Evolutionary conservation across 129 eudicot species (phyloP).

Genomic region (Smallanthus sonchifolius): DNA sequence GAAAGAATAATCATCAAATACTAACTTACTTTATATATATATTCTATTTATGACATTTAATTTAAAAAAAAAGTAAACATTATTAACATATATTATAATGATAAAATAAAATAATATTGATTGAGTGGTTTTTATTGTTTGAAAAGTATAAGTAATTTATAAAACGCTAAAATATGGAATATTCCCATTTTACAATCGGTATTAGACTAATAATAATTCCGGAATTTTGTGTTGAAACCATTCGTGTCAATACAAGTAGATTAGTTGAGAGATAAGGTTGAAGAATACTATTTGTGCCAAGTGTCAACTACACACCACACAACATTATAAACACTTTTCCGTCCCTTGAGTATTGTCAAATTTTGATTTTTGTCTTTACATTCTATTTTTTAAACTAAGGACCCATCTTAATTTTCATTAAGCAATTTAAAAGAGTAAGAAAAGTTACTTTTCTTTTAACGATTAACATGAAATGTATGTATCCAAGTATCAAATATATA

Average conservation of each 20-base stretch:
- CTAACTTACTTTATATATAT: too few relatives aligned
- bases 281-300: constrained; percentile 21
- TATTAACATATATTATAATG: too few relatives aligned
- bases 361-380: neutral
- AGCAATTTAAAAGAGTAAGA: neutral
- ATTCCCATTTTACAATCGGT: too few relatives aligned
- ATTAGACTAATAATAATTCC: neutral
- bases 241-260: neutral
- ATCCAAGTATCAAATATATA: too few relatives aligned
- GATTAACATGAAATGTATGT: neutral
- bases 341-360: constrained; percentile 2
- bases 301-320: constrained; percentile 12
- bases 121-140: too few relatives aligned
- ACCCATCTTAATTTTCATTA: neutral
- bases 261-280: constrained; percentile 15
- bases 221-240: constrained; percentile 16
- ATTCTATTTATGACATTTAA: too few relatives aligned
- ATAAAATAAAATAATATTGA: too few relatives aligned
- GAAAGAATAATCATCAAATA: too few relatives aligned
- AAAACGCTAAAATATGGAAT: too few relatives aligned
- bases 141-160: too few relatives aligned
- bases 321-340: neutral
- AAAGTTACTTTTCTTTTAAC: neutral
- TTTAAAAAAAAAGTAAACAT: too few relatives aligned
- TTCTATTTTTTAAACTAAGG: neutral